These are phyloP conservation scores for Trametes maxima DNA, from an alignment of 768 basidiomycete genomes.

Conservation along the genomic window DNA sequence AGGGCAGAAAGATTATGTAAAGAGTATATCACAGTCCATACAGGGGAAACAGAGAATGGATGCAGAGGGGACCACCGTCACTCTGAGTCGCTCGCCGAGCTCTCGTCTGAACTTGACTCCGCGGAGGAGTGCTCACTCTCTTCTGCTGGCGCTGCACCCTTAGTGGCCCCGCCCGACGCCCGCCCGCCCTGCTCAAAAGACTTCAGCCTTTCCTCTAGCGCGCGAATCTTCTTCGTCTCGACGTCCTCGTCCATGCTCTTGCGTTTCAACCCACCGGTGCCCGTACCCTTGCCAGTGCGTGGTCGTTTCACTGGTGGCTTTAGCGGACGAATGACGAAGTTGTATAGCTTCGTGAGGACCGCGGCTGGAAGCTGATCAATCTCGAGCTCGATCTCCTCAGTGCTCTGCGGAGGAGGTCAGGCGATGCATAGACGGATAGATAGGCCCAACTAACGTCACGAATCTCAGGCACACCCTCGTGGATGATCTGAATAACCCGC, in stretches of 20 bases:
- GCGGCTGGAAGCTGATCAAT: conserved; percentile 87
- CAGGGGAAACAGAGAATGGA: conserved; percentile 1
- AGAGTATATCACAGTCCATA: conserved; percentile 11
- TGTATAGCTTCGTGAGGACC: conserved; percentile 92
- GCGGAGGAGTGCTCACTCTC: conserved; percentile 79
- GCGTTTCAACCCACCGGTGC: conserved; percentile 88
- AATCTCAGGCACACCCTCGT: conserved; percentile 91
- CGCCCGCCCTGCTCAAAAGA: conserved; percentile 67
- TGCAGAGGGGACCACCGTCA: conserved; percentile 38
- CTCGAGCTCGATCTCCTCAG: conserved; percentile 98
- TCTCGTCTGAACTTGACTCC: conserved; percentile 79
- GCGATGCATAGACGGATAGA: neutral
- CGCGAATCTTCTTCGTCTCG: conserved; percentile 92
- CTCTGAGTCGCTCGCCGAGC: conserved; percentile 84
- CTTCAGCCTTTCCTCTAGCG: conserved; percentile 85
- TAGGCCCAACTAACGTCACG: conserved; percentile 69
- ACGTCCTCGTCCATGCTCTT: conserved; percentile 98
- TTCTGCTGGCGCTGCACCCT: conserved; percentile 45
- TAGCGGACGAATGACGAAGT: conserved; percentile 85
- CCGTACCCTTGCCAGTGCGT: conserved; percentile 76
- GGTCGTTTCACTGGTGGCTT: conserved; percentile 63
- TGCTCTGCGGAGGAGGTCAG: conserved; percentile 58
- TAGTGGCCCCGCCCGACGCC: conserved; percentile 23
- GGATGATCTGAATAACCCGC: conserved; percentile 93
- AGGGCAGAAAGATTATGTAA: conserved; percentile 2